Base-by-base conservation (phyloP, 2,329 filamentous ascomycete genomes). In the Diaporthe sp. region DNA sequence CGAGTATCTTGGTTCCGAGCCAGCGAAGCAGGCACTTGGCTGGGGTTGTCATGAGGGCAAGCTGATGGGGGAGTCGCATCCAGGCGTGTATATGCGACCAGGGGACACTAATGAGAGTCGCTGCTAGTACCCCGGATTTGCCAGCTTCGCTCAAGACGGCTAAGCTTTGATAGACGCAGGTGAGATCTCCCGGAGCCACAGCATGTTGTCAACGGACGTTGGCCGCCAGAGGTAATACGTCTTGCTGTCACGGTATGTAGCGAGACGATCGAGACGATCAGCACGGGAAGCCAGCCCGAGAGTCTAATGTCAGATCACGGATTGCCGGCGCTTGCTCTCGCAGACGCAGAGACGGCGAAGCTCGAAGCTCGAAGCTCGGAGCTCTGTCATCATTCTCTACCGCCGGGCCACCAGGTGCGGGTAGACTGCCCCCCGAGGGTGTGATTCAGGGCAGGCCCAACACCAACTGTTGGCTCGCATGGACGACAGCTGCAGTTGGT, bases 371-470 rank as follows among this genome's bases (percentile, higher is more conserved):
- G 44, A 51, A 51, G 70, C 42, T 53, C 27, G 25, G 32, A 61
- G 35, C 35, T 44, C 30, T n/a, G n/a, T n/a, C n/a, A 22, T 35
- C 8, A 37, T 22, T 37, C 63, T 42, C 44, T 7, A 37, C 22
- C 63, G 44, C 47, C 63, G 30, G 30, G 30, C n/a, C 19, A n/a
- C 42, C n/a, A 66, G 25, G 63, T 39, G 80, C 83, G 82, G 82
- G 84, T 81, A 85, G 83, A 79, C 78, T 82, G 80, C 83, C 81
- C 85, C 85, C 81, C 85, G 10, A 15, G 83, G 82, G 86, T 84
- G 83, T 84, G 86, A 84, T 85, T 85, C 80, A 83, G 81, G 82
- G 82, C 82, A 81, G 81, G 76, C 72, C 75, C 77, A 71, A 47
- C 53, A 58, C 30, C 44, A 39, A n/a, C 25, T 59, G 71, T 50